phyloP scores from a whole-genome alignment of 306 rosid species.

The Cucumis cinereus region DNA sequence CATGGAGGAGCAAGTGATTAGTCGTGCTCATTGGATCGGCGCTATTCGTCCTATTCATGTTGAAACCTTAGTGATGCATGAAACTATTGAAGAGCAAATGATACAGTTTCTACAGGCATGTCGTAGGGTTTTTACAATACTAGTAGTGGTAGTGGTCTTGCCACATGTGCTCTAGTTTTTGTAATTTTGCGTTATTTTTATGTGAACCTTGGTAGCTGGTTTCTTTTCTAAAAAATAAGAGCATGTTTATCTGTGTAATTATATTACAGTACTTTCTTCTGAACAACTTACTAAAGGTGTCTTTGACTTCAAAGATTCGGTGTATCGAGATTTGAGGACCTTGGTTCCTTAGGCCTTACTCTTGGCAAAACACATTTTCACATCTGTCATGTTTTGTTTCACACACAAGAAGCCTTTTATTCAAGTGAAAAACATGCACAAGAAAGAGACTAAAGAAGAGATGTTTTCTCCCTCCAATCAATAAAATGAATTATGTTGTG shows the following conservation, averaged over 20 bases:
- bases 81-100: slow-evolving; percentile 98
- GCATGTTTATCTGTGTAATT: not conserved
- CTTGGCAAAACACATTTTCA: not conserved
- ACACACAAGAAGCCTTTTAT: not conserved
- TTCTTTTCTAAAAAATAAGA: not conserved
- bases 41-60: slow-evolving; percentile 88
- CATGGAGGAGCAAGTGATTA: slow-evolving; percentile 96
- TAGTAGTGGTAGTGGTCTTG: not conserved
- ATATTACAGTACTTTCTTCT: not conserved
- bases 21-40: slow-evolving; percentile 99
- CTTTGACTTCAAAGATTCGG: not conserved
- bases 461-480: not conserved
- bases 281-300: not conserved
- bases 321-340: not conserved
- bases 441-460: not conserved
- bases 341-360: not conserved
- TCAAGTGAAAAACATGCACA: not conserved
- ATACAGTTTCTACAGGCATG: slow-evolving; percentile 59
- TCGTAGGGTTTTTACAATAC: not conserved
- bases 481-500: too few relatives aligned
- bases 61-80: slow-evolving; percentile 85
- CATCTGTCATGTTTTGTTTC: not conserved
- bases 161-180: not conserved
- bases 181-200: not conserved
- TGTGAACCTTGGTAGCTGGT: not conserved